Evolutionary conservation across 1,139 yeast species (phyloP), one percentile per base, ranked within the genome.

Genomic region (Taiozyma sp.): DNA sequence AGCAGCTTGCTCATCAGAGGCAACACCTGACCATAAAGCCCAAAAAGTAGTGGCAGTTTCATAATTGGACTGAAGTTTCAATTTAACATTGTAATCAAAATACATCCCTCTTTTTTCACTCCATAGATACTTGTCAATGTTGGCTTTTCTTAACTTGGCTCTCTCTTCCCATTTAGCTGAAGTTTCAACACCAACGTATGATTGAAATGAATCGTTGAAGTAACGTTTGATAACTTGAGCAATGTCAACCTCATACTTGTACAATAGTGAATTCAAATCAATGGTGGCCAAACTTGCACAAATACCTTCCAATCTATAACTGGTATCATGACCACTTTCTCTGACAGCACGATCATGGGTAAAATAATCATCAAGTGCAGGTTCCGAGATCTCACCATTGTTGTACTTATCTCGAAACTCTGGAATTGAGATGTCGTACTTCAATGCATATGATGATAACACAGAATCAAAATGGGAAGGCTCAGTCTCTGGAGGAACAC

Each of bases 401-500:
- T 93, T 89, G 70, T 91, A 93, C 66, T 75, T 72, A 47, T 73
- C 72, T 56, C 85, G 79, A 64, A 93, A 89, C 56, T 87, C 90
- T n/a, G 76, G 79, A 53, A 88, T 77, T 0, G 83, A 53, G 13
- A 85, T 68, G 3, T 75, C 68, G 64, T 88, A 73, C 65, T 88
- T 88, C 46, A 77, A 70, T 46, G 87, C 81, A 63, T 77, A 90
- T 6, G 95, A 91, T 51, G 70, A 66, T 59, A 95, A 73, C 26
- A 90, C 77, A 9, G 87, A 77, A 59, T 81, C 79, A 63, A 93
- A 93, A 71, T 95, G 99, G 6, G 89, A 81, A 0, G 95, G 75
- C 67, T 93, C 99, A 2, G 98, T 91, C 68, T 93, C 99, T 9
- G 98, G 98, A 6, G 99, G 99, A 44, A 93, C 80, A 21, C 98